Evolutionary conservation across 805 yeast genomes (phyloP).

Genomic region (Pichia thaimueangensis): DNA sequence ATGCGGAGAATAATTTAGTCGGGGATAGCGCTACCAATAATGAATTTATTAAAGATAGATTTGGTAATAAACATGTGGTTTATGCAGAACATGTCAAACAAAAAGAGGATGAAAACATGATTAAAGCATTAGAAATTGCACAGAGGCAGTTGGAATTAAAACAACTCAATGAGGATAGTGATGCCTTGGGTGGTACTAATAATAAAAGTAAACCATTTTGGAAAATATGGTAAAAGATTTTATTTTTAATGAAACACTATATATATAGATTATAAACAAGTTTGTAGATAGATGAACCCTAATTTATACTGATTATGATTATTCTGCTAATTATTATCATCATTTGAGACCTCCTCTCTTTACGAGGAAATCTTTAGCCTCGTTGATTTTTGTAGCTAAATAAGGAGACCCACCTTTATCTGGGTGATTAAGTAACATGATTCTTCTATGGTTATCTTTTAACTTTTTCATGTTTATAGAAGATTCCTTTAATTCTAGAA

Average conservation of each 20-base stretch:
- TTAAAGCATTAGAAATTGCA: slow-evolving; percentile 38
- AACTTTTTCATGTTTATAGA: slow-evolving; percentile 56
- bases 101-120: slow-evolving; percentile 53
- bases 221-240: slow-evolving; percentile 25
- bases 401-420: slow-evolving; percentile 91
- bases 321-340: too few relatives aligned
- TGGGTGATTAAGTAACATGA: slow-evolving; percentile 88
- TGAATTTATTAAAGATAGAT: slow-evolving; percentile 57
- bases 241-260: too few relatives aligned
- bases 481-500: slow-evolving; percentile 67
- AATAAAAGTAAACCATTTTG: slow-evolving; percentile 18
- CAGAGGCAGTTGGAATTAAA: slow-evolving; percentile 26
- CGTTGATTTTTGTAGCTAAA: slow-evolving; percentile 85
- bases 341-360: slow-evolving; percentile 47
- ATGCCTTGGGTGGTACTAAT: neutral
- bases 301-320: neutral
- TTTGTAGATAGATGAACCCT: neutral
- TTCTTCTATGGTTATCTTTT: slow-evolving; percentile 72
- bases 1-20: slow-evolving; percentile 27
- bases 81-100: slow-evolving; percentile 70
- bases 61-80: slow-evolving; percentile 54
- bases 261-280: slow-evolving; percentile 9
- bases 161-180: slow-evolving; percentile 12
- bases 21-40: slow-evolving; percentile 31
- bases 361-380: slow-evolving; percentile 77